A percentile compares a stretch with the other conserved stretches of the same genome.
These are phyloP conservation scores for Volvariella surrecta DNA, from an alignment of 1,284 basidiomycete genomes.

Conservation along the genomic window DNA sequence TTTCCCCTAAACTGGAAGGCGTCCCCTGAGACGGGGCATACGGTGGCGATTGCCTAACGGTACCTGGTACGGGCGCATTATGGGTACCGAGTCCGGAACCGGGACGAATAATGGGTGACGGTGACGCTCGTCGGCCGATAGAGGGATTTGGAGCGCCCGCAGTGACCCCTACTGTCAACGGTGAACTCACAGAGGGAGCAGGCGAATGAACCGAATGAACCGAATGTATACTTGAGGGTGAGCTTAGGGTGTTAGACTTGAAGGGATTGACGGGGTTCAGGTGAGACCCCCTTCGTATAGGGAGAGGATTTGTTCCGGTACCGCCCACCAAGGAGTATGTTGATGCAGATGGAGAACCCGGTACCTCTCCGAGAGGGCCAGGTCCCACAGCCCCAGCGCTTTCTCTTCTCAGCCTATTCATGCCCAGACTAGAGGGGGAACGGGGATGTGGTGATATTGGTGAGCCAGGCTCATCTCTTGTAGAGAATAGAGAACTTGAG, in stretches of 20 bases:
- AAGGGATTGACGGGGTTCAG: conserved; percentile 53
- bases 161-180: conserved; percentile 10
- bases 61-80: neutral
- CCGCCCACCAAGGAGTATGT: neutral
- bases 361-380: neutral
- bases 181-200: conserved; percentile 4
- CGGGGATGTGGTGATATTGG: neutral
- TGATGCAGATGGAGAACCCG: neutral
- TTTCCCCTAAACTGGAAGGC: conserved; percentile 39
- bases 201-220: no score
- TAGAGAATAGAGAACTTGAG: conserved; percentile 1
- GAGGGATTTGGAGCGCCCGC: conserved; percentile 12
- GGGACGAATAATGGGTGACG: conserved; percentile 21
- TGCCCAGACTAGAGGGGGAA: conserved; percentile 20
- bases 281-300: conserved; percentile 11
- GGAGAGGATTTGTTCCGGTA: conserved; percentile 4
- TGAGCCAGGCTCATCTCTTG: neutral
- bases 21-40: conserved; percentile 15
- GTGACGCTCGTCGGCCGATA: conserved; percentile 9
- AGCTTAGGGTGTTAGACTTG: conserved; percentile 52
- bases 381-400: conserved; percentile 14
- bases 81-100: conserved; percentile 17
- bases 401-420: conserved; percentile 32
- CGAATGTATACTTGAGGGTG: conserved; percentile 1
- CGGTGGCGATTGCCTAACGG: conserved; percentile 29